These are phyloP conservation scores for Cladosporium sp. DNA, from an alignment of 2,329 filamentous ascomycete species.

Conservation along the genomic window DNA sequence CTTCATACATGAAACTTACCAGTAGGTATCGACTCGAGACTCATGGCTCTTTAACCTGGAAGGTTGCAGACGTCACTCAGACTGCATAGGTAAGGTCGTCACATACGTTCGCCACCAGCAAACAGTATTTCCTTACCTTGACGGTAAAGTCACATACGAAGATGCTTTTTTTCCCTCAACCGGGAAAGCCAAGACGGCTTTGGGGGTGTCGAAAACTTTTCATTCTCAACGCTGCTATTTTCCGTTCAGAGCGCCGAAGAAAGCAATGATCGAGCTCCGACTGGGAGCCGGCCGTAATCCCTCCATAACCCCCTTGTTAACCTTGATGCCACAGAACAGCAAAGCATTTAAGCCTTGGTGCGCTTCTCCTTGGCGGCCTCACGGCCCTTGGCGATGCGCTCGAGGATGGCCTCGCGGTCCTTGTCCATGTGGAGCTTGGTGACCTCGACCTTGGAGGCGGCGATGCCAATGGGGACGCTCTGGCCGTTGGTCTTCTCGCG, in stretches of 20 bases:
- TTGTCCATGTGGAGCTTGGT: conserved; percentile 99
- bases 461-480: conserved; percentile 89
- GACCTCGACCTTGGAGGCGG: conserved; percentile 96
- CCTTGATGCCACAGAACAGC: conserved; percentile 17
- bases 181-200: conserved; percentile 16
- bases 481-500: conserved; percentile 98
- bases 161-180: conserved; percentile 1
- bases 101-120: not conserved
- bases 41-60: not conserved
- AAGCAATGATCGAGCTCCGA: conserved; percentile 15
- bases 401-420: conserved; percentile 85
- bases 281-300: conserved; percentile 18
- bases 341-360: conserved; percentile 21
- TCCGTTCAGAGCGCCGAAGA: conserved; percentile 18
- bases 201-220: conserved; percentile 18
- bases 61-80: conserved; percentile 2
- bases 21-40: not conserved
- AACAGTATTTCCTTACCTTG: not conserved
- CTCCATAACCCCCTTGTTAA: conserved; percentile 14
- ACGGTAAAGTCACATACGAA: not conserved
- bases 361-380: conserved; percentile 67
- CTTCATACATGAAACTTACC: not conserved
- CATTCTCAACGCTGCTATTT: conserved; percentile 21
- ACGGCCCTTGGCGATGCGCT: conserved; percentile 78
- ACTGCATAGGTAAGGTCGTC: conserved; percentile 2